Base-by-base conservation (phyloP, 352 stramenopile species). In the Elongisporangium prolatum region DNA sequence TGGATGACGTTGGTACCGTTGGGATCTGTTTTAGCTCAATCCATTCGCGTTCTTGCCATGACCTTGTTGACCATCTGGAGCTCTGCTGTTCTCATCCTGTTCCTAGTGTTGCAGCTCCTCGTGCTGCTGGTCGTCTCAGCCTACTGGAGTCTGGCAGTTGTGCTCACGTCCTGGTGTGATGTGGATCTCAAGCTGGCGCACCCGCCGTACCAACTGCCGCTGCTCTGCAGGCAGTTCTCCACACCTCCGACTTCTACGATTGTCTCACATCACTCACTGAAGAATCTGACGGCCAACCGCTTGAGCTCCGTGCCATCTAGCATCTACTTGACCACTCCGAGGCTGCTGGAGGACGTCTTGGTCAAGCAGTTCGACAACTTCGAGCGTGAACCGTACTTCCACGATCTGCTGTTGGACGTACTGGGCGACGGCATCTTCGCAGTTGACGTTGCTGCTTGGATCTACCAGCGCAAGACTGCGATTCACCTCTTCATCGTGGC, bases 401-500 rank as follows among this genome's bases (percentile, higher is more conserved):
- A 60, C 1, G 57, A 60, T n/a, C 71, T 86, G 8, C 59, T 84
- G 0, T 48, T 59, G 9, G 77, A 91, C 50, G 67, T 95, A 16
- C 75, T 97, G 51, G 86, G 88, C 24, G 65, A 82, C 20, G 80
- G 81, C 49, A 93, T 94, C 57, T 80, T 93, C 51, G 73, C 68
- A 5, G 63, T 67, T 1, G 82, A 95, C 38, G 79, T 81, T 18
- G 61, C 76, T 28, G 64, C 72, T 25, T 95, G 84, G 86, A 68
- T 75, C 11, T 56, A 78, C 24, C 86, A 94, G 56, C 80, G 84
- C 57, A 91, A 91, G 57, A 84, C 69, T 14, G 83, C 87, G 48
- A 95, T 82, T 49, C 90, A 97, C 59, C 84, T 97, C 8, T 95
- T 96, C 37, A 92, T 80, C n/a, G 71, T 82, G 37, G 62, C 68